Evolutionary conservation across 306 rosid species (phyloP), one percentile per base, ranked within the genome.

Genomic region (Trifolium fragiferum): DNA sequence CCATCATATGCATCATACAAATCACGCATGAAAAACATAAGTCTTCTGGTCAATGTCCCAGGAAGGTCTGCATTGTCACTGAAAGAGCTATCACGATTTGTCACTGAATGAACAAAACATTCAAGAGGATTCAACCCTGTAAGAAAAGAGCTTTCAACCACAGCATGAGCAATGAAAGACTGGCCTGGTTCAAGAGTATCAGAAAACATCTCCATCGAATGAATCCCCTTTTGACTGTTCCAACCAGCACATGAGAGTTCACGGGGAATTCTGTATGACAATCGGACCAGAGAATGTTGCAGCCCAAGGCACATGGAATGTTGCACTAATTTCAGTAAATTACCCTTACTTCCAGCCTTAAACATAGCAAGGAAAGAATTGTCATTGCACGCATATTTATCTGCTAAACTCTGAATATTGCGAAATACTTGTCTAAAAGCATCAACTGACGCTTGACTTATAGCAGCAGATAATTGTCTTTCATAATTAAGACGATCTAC

Each of bases 261-360:
- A 64, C 78, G 87, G 8, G 99, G 99, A 76, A 92, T 73, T 21
- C 73, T 82, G 70, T 87, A 94, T n/a, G 96, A 84, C 51, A 94
- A 83, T 19, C 87, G 89, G 67, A 90, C 92, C 58, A 94, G 76
- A 38, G 99, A 94, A 81, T 92, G 89, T 82, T 90, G 97, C 88
- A 92, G 79, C 64, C 97, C 99, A 66, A 94, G 93, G 47, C 99
- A 94, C 99, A 94, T 86, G 87, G 90, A 62, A 25, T 94, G 97
- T 59, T 92, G 99, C 71, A 85, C 96, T 79, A 94, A 65, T 82
- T 84, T 94, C 81, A 87, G 71, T 75, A 94, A 68, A 76, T 90
- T 94, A 74, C 99, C 97, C 88, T 94, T 94, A 88, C 99, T 94
- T 83, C 99, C 99, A 71, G 99, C 95, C 86, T 87, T 94, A 38